A percentile compares a stretch with the other conserved stretches of the same genome.
phyloP scores from a whole-genome alignment of 805 yeast species.

The Maudiozyma pseudohumilis region DNA sequence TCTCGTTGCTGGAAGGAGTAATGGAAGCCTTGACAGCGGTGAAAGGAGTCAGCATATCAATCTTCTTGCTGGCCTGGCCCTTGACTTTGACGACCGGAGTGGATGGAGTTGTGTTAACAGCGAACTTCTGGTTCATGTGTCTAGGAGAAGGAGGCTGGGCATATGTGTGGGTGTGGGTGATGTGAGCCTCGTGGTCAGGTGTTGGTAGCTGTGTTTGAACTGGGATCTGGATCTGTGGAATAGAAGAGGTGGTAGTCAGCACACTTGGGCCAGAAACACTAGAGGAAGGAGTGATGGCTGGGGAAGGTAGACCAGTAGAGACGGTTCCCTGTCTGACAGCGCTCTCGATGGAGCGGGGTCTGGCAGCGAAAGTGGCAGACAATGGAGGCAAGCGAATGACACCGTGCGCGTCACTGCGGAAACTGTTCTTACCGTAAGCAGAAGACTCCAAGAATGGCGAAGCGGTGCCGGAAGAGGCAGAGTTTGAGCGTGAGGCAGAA shows the following conservation, averaged over 20 bases:
- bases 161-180: neutral
- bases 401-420: constrained; percentile 21
- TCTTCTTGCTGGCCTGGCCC: constrained; percentile 6
- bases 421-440: constrained; percentile 10
- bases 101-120: constrained; percentile 7
- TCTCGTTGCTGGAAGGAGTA: constrained; percentile 25
- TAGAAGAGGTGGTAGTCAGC: neutral
- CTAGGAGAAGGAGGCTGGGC: constrained; percentile 1
- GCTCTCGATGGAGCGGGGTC: constrained; percentile 21
- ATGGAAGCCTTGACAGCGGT: constrained; percentile 27
- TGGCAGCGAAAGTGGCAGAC: constrained; percentile 6
- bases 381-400: constrained; percentile 26
- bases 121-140: neutral
- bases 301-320: neutral
- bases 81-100: constrained; percentile 14
- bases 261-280: neutral
- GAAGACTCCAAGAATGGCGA: constrained; percentile 14
- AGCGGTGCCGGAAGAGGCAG: constrained; percentile 2
- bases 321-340: constrained; percentile 14
- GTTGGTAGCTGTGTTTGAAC: constrained; percentile 4
- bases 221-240: neutral
- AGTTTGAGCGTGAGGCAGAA: constrained; percentile 13
- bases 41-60: constrained; percentile 24
- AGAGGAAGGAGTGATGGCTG: neutral
- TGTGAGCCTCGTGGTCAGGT: neutral